Conservation (phyloP, 257 asterid species). For the Capsicum pubescens region DNA sequence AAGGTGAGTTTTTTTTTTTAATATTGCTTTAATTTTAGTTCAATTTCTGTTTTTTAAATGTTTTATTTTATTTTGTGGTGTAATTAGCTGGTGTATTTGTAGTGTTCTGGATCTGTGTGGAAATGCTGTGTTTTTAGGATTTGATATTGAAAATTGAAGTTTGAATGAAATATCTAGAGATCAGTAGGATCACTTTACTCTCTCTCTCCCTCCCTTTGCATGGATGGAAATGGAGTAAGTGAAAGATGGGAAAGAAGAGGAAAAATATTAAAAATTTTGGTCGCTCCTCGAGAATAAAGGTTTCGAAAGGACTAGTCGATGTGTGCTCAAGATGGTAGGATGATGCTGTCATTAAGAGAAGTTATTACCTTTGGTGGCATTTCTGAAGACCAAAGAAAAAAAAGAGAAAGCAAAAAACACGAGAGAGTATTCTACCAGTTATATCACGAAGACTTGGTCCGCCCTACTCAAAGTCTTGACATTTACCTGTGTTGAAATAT, state of each 20-base stretch:
- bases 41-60: background rate
- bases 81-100: background rate
- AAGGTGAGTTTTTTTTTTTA: constrained; percentile 11
- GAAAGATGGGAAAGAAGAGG: background rate
- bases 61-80: background rate
- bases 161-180: background rate
- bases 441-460: background rate
- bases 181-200: background rate
- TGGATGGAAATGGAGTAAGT: background rate
- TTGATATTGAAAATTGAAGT: background rate
- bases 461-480: constrained; percentile 3
- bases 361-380: background rate
- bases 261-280: background rate
- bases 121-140: constrained; percentile 12
- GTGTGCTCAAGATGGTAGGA: background rate
- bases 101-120: constrained; percentile 6
- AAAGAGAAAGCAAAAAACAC: background rate
- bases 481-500: background rate
- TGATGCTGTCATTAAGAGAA: background rate
- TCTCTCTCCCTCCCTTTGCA: background rate
- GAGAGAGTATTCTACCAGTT: background rate
- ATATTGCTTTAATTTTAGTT: background rate
- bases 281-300: background rate
- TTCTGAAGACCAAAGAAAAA: background rate
- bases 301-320: background rate